Evolutionary conservation across 345 rosid species (phyloP).

Genomic region (Gossypium rotundifolium): DNA sequence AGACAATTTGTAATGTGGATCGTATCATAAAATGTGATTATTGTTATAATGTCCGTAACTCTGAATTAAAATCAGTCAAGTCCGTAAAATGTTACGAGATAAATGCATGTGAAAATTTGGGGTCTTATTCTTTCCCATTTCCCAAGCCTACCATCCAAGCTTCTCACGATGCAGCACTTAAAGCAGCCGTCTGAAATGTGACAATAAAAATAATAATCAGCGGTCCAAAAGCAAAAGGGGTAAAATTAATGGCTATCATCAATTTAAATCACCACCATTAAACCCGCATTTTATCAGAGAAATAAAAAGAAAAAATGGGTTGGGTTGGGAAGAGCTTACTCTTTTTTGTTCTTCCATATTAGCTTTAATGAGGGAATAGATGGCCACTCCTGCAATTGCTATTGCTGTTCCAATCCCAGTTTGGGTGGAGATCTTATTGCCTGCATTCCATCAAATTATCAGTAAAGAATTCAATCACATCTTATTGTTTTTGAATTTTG

Average conservation of each 20-base stretch:
- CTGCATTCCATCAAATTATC: constrained; percentile 15
- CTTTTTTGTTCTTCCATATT: constrained; percentile 43
- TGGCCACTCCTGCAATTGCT: constrained; percentile 50
- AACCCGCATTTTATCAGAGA: too few relatives aligned
- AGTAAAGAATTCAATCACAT: background rate
- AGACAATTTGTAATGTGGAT: background rate
- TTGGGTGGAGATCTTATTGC: constrained; percentile 47
- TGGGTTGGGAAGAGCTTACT: constrained; percentile 20
- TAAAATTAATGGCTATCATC: too few relatives aligned
- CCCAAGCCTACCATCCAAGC: background rate
- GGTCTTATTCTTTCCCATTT: constrained; percentile 2
- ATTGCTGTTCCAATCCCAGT: constrained; percentile 45
- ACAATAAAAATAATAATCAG: background rate
- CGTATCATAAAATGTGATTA: background rate
- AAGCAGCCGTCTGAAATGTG: background rate
- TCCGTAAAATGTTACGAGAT: too few relatives aligned
- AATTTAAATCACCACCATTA: background rate
- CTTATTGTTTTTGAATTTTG: too few relatives aligned
- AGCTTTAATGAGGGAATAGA: constrained; percentile 43
- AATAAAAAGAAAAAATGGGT: background rate
- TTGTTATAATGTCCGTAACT: background rate
- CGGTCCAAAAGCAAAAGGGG: background rate
- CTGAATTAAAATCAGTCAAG: background rate
- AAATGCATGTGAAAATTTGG: background rate
- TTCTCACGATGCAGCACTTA: background rate